Percentiles rank a stretch among this genome's conserved stretches.
phyloP scores from a whole-genome alignment of 2,329 filamentous ascomycete species.

The Juglanconis sp. region DNA sequence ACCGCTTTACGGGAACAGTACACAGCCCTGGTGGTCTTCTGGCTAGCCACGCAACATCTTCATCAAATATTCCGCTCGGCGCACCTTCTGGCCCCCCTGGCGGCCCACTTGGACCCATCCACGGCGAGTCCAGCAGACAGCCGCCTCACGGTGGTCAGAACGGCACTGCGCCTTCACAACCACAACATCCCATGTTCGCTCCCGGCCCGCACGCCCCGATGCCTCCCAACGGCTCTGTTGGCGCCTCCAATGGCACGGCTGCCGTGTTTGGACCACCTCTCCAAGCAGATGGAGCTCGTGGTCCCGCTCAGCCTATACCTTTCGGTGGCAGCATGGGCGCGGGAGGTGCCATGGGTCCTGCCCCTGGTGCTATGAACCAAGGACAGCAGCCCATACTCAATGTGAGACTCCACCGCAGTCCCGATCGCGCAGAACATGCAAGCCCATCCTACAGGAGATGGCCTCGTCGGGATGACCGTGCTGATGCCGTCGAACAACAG shows the following conservation, averaged over 20 bases:
- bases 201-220: conserved; percentile 49
- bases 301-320: conserved; percentile 61
- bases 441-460: not conserved
- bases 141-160: conserved; percentile 51
- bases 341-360: conserved; percentile 31
- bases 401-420: conserved; percentile 39
- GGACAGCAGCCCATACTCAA: conserved; percentile 83
- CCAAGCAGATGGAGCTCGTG: conserved; percentile 54
- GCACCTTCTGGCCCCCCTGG: conserved; percentile 48
- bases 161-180: conserved; percentile 33
- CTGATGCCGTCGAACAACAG: conserved; percentile 33
- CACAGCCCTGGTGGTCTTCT: conserved; percentile 90
- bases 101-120: conserved; percentile 54
- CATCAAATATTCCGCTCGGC: conserved; percentile 50
- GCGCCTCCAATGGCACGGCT: conserved; percentile 56
- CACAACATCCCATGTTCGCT: conserved; percentile 57
- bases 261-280: conserved; percentile 69
- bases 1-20: conserved; percentile 74
- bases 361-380: conserved; percentile 62
- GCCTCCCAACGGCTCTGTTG: conserved; percentile 51
- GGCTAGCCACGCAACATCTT: conserved; percentile 64
- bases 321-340: conserved; percentile 43
- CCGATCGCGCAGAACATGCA: conserved; percentile 7
- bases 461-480: not conserved
- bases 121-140: conserved; percentile 48